phyloP scores from a whole-genome alignment of 306 rosid genomes.

The Prinsepia uniflora region DNA sequence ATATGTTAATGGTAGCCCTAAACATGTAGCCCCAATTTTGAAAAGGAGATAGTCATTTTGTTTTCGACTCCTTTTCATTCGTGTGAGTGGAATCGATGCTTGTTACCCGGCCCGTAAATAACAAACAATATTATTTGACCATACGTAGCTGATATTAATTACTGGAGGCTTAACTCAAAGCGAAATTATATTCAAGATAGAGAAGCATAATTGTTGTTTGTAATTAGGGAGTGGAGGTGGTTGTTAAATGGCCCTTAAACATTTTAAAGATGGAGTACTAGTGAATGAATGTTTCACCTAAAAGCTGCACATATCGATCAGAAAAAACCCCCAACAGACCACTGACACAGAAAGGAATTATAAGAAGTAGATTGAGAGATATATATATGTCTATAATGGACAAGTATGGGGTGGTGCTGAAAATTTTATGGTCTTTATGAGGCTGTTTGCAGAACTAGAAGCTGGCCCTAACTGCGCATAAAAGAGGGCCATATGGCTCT shows the following conservation, averaged over 20 bases:
- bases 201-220: too few relatives aligned
- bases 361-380: neutral
- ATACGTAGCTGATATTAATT: too few relatives aligned
- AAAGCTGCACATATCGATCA: neutral
- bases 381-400: neutral
- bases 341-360: slow-evolving; percentile 3
- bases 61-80: neutral
- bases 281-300: neutral
- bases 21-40: neutral
- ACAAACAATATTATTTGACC: too few relatives aligned
- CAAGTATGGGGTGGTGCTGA: slow-evolving; percentile 2
- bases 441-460: neutral
- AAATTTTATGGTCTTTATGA: slow-evolving; percentile 9
- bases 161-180: neutral
- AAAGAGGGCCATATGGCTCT: neutral
- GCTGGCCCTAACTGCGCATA: neutral
- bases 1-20: neutral
- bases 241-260: too few relatives aligned
- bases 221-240: too few relatives aligned
- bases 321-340: neutral
- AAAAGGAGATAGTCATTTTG: neutral
- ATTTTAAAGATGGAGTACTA: neutral
- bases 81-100: too few relatives aligned
- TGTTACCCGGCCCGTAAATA: too few relatives aligned
- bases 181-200: neutral